Evolutionary conservation across 306 rosid species (phyloP), one percentile per base, ranked within the genome.

Genomic region (Lathyrus sativus): DNA sequence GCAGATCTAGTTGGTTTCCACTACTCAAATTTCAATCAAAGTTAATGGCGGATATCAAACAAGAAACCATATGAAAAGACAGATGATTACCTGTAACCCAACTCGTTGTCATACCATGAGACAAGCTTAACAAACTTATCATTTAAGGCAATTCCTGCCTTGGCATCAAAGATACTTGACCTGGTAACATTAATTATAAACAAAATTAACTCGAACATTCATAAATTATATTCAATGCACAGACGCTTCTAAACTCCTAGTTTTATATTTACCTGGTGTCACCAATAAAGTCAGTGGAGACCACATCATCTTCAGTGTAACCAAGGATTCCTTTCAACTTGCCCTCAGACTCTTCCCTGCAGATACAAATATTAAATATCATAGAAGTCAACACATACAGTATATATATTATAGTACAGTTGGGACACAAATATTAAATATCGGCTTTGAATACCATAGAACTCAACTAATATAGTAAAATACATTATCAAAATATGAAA

Each of bases 81-180:
- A 24, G 45, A 9, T 11, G 38, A 72, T 67, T 79, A 90, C 96
- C 95, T 90, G 88, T 90, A 90, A 14, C 95, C 95, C 87, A 70
- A 60, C 81, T 90, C 95, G 35, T 90, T 90, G 83, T 90, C 95
- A 13, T 90, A 90, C 96, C 95, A 90, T 0, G 91, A 12, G 9
- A 90, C 83, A 11, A 87, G 53, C 91, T 90, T 90, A 46, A 78
- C 80, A 37, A 74, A 90, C 5, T 58, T 43, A 0, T 87, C 79
- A 28, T 59, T 90, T 80, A 90, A 69, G 19, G 96, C 95, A 62
- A 85, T 87, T 62, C 96, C 96, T 0, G 91, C 96, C 82, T 85
- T 87, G 1, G 95, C 96, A 46, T 90, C 89, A 48, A 90, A 87
- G 67, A 87, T 84, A 38, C 95, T 85, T 44, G 91, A 87, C 91